These are phyloP conservation scores for Daldinia bambusicola DNA, from an alignment of 495 filamentous ascomycete species.

Conservation along the genomic window DNA sequence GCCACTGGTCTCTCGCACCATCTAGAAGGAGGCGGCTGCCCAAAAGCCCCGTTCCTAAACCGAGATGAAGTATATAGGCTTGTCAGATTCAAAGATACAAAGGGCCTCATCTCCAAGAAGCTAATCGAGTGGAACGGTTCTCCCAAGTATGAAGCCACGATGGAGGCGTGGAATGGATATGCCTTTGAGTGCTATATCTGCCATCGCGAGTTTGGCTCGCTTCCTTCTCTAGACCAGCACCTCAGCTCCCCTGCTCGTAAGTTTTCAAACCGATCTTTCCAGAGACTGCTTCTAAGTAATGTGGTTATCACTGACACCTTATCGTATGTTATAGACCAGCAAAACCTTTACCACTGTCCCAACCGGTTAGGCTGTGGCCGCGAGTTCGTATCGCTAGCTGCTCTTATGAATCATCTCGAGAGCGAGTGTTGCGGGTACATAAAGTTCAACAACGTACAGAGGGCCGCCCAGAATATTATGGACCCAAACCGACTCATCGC, in stretches of 20 bases:
- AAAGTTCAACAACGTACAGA: slow-evolving; percentile 55
- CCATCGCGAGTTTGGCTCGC: background rate
- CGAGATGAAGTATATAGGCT: slow-evolving; percentile 44
- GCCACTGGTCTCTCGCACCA: slow-evolving; percentile 49
- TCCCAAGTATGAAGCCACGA: background rate
- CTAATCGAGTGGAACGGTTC: background rate
- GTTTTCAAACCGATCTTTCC: background rate
- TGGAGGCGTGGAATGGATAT: background rate
- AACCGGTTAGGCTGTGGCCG: background rate
- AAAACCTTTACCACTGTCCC: background rate
- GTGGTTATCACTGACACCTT: background rate
- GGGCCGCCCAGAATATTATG: background rate
- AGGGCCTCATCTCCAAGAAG: slow-evolving; percentile 28
- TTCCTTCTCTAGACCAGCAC: background rate
- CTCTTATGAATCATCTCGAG: slow-evolving; percentile 65
- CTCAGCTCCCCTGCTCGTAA: background rate
- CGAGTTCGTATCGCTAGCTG: slow-evolving; percentile 60
- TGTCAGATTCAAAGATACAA: background rate
- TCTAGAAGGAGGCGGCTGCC: slow-evolving; percentile 43
- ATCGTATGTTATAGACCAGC: background rate
- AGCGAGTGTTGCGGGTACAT: slow-evolving; percentile 63
- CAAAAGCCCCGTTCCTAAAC: slow-evolving; percentile 24
- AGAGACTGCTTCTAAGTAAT: background rate
- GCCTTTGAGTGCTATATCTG: background rate
- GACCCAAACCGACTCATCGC: background rate